Percentiles rank a stretch among this genome's conserved stretches.
Evolutionary conservation across 768 basidiomycete species (phyloP).

Genomic region (Suillus decipiens): DNA sequence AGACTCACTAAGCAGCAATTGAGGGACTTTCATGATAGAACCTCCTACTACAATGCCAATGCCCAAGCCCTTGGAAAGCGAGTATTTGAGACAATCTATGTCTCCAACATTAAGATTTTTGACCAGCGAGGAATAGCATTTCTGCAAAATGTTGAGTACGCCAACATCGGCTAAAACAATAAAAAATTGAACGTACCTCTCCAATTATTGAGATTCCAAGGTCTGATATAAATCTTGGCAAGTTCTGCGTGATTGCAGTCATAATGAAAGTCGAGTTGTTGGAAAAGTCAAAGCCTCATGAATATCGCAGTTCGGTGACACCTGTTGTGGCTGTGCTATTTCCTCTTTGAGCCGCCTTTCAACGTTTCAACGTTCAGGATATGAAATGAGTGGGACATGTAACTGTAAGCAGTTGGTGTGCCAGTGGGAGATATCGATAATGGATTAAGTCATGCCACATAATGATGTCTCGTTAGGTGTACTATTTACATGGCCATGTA

Average conservation of each 20-base stretch:
- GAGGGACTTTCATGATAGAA: conserved; percentile 95
- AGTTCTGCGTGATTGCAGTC: conserved; percentile 76
- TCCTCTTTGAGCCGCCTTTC: conserved; percentile 4
- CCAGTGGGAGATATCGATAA: not conserved
- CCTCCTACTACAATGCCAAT: conserved; percentile 92
- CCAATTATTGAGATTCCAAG: conserved; percentile 83
- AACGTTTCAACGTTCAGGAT: too few species aligned
- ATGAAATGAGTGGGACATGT: too few species aligned
- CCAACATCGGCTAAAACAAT: not conserved
- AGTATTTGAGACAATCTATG: conserved; percentile 85
- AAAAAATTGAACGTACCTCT: conserved; percentile 46
- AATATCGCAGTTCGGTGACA: not conserved
- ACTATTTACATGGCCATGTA: conserved; percentile 11
- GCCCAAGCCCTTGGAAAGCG: conserved; percentile 90
- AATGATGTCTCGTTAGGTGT: conserved; percentile 11
- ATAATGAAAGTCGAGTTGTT: conserved; percentile 40
- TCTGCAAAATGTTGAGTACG: conserved; percentile 42
- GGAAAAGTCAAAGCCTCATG: not conserved
- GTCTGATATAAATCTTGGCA: conserved; percentile 86
- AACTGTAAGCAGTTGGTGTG: too few species aligned
- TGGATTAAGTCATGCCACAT: conserved; percentile 20
- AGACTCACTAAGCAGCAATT: conserved; percentile 77
- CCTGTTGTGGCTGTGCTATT: conserved; percentile 27
- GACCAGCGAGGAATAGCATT: conserved; percentile 89
- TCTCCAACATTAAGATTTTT: conserved; percentile 81